Evolutionary conservation across 2,329 filamentous ascomycete genomes (phyloP), one percentile per base, ranked within the genome.

Genomic region (Septoria linicola): DNA sequence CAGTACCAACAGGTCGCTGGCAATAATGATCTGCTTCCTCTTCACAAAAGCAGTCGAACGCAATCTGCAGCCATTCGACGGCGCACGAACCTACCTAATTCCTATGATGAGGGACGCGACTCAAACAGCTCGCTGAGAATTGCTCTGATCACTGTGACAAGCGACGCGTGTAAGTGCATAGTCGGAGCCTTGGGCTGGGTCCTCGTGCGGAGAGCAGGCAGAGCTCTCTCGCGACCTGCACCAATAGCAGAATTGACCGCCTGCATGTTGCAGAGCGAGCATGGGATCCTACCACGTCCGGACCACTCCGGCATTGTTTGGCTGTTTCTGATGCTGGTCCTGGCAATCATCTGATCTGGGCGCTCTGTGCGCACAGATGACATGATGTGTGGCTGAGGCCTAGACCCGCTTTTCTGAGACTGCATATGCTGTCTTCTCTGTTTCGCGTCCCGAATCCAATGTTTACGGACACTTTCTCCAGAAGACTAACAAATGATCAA

Each of bases 191-290:
- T 27, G 23, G 10, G 23, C 23, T 27, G 16, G 25, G 14, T 32
- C 27, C 20, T n/a, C 13, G 31, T 45, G 42, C 42, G 42, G 42
- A 45, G 42, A 45, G 16, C 30, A 35, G 13, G 3, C 4, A 32
- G 20, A 45, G 42, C 42, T 45, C n/a, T 36, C 17, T 17, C n/a
- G 31, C 19, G 21, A n/a, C 20, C 39, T n/a, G 32, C 14, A 31
- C 42, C 42, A 45, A 45, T 45, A 17, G 19, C 31, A 45, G n/a
- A 23, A 36, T 45, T 30, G 30, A 14, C 42, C 41, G 41, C 41
- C 13, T 30, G 27, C 13, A 7, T 7, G 5, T 13, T 31, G 42
- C 30, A 45, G 23, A 13, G n/a, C 25, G 10, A 20, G 30, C 41
- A 35, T 44, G 42, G 42, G 19, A 16, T 30, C 17, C 25, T 25